These are phyloP conservation scores for Stylosanthes scabra DNA, from an alignment of 331 rosid species.

Conservation along the genomic window DNA sequence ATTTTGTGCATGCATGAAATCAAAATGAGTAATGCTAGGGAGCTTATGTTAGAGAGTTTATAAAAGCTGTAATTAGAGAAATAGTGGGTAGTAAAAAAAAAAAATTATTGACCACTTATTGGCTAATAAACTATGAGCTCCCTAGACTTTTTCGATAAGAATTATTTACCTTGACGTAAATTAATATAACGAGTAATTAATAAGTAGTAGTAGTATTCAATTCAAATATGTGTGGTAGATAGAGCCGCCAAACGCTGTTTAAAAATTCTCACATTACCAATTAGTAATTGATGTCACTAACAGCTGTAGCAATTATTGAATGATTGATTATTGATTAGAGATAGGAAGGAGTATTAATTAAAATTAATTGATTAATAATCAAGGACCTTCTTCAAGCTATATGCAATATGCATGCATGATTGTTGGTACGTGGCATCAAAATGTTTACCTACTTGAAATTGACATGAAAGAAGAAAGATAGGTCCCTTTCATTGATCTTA, in stretches of 20 bases:
- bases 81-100: too few relatives aligned
- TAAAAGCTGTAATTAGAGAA: too few relatives aligned
- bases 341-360: too few relatives aligned
- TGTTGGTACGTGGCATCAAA: constrained; percentile 40
- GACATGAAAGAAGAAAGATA: not conserved
- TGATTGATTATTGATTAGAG: not conserved
- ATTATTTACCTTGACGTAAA: too few relatives aligned
- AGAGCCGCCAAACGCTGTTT: not conserved
- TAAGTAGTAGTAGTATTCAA: too few relatives aligned
- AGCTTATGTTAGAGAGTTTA: too few relatives aligned
- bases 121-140: too few relatives aligned
- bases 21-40: too few relatives aligned
- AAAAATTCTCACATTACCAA: not conserved
- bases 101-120: too few relatives aligned
- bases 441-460: not conserved
- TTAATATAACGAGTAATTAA: too few relatives aligned
- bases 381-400: not conserved
- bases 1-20: not conserved
- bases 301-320: constrained; percentile 10
- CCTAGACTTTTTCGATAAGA: too few relatives aligned
- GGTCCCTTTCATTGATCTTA: not conserved
- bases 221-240: constrained; percentile 1
- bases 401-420: not conserved
- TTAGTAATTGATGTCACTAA: not conserved
- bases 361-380: not conserved